Base-by-base conservation (phyloP, 2,329 filamentous ascomycete genomes). In the Cytospora paraplurivora region DNA sequence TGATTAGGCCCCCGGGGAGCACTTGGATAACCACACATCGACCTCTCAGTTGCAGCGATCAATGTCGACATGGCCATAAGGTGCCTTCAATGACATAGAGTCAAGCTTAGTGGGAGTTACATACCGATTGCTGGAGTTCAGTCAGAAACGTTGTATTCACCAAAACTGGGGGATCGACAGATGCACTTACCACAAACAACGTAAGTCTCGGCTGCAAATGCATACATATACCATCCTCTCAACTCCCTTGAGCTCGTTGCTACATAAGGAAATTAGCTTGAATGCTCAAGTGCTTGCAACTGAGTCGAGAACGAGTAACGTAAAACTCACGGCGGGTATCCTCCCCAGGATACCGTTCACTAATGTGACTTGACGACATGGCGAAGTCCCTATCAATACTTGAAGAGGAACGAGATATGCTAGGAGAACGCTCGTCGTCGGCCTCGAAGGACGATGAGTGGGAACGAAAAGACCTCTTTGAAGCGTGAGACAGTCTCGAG, bases 201-300 rank as follows among this genome's bases (percentile, higher is more conserved):
- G 75, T 97, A 98, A 60, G 96, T 94, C 79, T 99, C 95, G 21
- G 94, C 93, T 32, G 95, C 95, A 82, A 96, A 98, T 50, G 91
- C 91, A 79, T 98, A 98, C 74, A 90, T 89, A 77, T 98, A 99
- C 91, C 96, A 99, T 70, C 94, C 95, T 47, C 88, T 82, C 65
- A 98, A 84, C 83, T 99, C 95, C 76, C 90, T 94, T 70, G 79
- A 80, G 75, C 91, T 97, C 11, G 95, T 98, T 62, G 90, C 64
- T 66, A 17, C 13, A 37, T 32, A 4, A n/a, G 11, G 13, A 1
- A 19, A n/a, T 57, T n/a, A 57, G 38, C 44, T 12, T 49, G n/a
- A 32, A 51, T 33, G 21, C 50, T 35, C 61, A 58, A 41, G 32
- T 27, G 35, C 12, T 38, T 7, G 32, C 7, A 50, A 17, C 33